Percentiles rank a stretch among this genome's conserved stretches.
Evolutionary conservation across 2,329 filamentous ascomycete species (phyloP).

Genomic region (Neonectria coccinea): DNA sequence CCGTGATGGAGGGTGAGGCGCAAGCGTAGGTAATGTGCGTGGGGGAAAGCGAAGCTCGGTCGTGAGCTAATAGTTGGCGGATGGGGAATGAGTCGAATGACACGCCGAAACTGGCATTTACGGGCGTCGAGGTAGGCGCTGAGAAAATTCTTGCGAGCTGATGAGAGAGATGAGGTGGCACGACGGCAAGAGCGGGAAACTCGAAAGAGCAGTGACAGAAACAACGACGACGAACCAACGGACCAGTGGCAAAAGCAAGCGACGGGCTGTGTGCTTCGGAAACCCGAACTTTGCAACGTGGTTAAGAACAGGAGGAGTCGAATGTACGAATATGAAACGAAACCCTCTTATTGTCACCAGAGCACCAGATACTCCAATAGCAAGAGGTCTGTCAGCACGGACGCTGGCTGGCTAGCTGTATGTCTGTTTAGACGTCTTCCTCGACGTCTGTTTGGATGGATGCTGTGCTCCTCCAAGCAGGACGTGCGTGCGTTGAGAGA

Average conservation of each 20-base stretch:
- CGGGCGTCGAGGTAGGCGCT: not conserved
- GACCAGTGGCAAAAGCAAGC: not conserved
- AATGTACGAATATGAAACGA: not conserved
- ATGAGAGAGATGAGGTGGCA: conserved; percentile 2
- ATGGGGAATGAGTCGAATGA: not conserved
- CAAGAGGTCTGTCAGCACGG: too few species aligned
- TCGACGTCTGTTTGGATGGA: not conserved
- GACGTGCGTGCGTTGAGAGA: not conserved
- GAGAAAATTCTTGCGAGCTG: not conserved
- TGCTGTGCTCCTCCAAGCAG: not conserved
- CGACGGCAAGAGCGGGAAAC: conserved; percentile 7
- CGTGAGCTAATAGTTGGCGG: conserved; percentile 5
- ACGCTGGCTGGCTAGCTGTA: too few species aligned
- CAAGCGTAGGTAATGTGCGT: conserved; percentile 8
- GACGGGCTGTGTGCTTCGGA: not conserved
- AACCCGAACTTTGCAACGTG: not conserved
- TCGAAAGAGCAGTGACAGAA: not conserved
- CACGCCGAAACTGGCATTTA: not conserved
- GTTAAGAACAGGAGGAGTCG: not conserved
- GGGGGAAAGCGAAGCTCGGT: not conserved
- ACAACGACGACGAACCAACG: not conserved
- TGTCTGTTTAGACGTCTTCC: not conserved
- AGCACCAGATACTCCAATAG: too few species aligned
- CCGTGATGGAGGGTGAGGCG: conserved; percentile 11
- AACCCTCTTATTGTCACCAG: not conserved